Percentiles rank a stretch among this genome's conserved stretches.
Evolutionary conservation across 2,329 filamentous ascomycete genomes (phyloP).

Genomic region (Trichoderma sp.): DNA sequence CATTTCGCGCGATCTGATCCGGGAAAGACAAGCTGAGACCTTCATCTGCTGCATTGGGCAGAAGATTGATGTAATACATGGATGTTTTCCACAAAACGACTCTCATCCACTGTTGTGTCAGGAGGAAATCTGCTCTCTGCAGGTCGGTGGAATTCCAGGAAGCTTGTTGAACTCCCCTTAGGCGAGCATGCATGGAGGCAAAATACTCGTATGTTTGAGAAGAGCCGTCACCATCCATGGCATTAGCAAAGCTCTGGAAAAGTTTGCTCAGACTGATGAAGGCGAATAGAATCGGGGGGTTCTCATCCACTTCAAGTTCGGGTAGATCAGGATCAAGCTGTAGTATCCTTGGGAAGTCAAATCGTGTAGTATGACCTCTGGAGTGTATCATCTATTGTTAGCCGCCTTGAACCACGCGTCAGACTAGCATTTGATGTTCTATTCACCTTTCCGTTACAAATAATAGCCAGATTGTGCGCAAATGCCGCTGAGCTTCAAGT

Average conservation of each 20-base stretch:
- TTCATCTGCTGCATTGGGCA: background rate
- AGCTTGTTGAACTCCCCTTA: background rate
- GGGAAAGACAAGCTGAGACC: background rate
- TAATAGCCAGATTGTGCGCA: background rate
- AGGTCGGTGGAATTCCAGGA: background rate
- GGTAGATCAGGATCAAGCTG: slow-evolving; percentile 9
- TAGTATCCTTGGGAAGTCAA: slow-evolving; percentile 12
- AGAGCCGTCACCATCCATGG: slow-evolving; percentile 5
- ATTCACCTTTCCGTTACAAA: slow-evolving; percentile 11
- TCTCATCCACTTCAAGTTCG: slow-evolving; percentile 4
- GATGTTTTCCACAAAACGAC: slow-evolving; percentile 9
- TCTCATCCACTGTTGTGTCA: slow-evolving; percentile 9
- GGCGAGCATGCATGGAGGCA: slow-evolving; percentile 2
- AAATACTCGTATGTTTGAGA: background rate
- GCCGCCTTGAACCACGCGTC: background rate
- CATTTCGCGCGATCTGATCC: background rate
- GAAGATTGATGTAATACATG: slow-evolving; percentile 5
- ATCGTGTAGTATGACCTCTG: slow-evolving; percentile 3
- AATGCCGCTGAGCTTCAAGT: background rate
- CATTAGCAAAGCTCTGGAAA: background rate
- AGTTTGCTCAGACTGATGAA: slow-evolving; percentile 10
- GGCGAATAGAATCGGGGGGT: background rate
- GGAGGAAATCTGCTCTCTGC: slow-evolving; percentile 5
- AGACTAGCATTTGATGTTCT: background rate
- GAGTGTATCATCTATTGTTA: background rate